Evolutionary conservation across 2,329 filamentous ascomycete genomes (phyloP), one percentile per base, ranked within the genome.

Genomic region (Mollisia scopiformis): DNA sequence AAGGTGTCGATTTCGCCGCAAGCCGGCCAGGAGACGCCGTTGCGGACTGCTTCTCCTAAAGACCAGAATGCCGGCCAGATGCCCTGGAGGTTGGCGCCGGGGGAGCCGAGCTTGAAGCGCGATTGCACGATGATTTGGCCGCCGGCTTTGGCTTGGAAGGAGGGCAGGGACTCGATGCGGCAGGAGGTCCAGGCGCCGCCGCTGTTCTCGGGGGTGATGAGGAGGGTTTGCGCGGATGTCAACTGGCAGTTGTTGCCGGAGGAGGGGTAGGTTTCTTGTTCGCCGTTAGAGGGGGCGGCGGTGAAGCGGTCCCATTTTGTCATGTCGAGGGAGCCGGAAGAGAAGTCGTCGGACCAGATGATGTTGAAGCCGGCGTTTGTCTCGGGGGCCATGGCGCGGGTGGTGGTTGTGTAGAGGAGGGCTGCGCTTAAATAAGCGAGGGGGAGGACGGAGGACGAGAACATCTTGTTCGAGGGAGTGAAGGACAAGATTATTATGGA

Each of bases 11-110:
- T 69, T 37, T 69, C 67, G 30, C 65, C 67, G 57, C 65, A 69
- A 5, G 31, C 51, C 1, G 67, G 67, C 67, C 67, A 69, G 16
- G 41, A 23, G 3, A 56, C 62, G 4, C 65, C 64, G 23, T 61
- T 35, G 6, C 65, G 49, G 25, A 67, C 59, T 2, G 47, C 23
- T 23, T 66, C 55, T 10, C 67, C 67, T 3, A 69, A 51, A 23
- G 61, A 58, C 67, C 65, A 69, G 57, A 69, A 69, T 0, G 65
- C 67, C n/a, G 67, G 67, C 67, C 67, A 69, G 55, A 69, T 65
- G 21, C 67, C 67, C 37, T 67, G 65, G 7, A 64, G 55, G 2
- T 58, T 14, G 6, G 49, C 28, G 8, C 62, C 63, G 3, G 62
- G 28, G 3, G 51, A 47, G 11, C 66, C 66, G 23, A 69, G 61